Evolutionary conservation across 2,329 filamentous ascomycete genomes (phyloP).

Genomic region (Penicillium italicum): DNA sequence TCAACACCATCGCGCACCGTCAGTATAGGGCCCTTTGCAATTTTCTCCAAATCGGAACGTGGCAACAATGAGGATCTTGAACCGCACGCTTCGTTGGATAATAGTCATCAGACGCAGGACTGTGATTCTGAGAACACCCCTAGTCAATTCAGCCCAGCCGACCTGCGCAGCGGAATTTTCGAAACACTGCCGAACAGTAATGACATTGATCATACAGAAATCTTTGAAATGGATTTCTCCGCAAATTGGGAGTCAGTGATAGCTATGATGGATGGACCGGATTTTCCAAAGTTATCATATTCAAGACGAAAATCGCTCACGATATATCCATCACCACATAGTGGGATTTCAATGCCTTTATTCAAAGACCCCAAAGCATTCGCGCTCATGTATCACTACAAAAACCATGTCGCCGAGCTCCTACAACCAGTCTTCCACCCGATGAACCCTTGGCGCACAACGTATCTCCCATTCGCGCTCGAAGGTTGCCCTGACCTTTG

Average conservation of each 20-base stretch:
- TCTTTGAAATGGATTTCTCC: background rate
- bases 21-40: constrained; percentile 5
- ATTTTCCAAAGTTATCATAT: background rate
- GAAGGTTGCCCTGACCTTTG: constrained; percentile 9
- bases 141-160: background rate
- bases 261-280: background rate
- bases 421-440: constrained; percentile 12
- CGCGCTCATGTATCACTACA: constrained; percentile 9
- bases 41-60: background rate
- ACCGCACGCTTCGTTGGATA: background rate
- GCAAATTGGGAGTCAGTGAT: background rate
- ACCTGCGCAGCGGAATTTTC: background rate
- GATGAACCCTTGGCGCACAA: constrained; percentile 12
- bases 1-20: background rate
- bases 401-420: constrained; percentile 11
- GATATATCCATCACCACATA: background rate
- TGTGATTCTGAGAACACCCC: background rate
- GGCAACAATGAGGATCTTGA: background rate
- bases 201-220: background rate
- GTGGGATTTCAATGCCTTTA: background rate
- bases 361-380: constrained; percentile 3
- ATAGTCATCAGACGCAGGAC: background rate
- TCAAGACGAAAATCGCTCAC: background rate
- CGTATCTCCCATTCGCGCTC: constrained; percentile 14
- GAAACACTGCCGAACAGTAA: background rate